A percentile compares a stretch with the other conserved stretches of the same genome.
phyloP scores from a whole-genome alignment of 768 basidiomycete species.

The Cantharellus cinnabarinus region DNA sequence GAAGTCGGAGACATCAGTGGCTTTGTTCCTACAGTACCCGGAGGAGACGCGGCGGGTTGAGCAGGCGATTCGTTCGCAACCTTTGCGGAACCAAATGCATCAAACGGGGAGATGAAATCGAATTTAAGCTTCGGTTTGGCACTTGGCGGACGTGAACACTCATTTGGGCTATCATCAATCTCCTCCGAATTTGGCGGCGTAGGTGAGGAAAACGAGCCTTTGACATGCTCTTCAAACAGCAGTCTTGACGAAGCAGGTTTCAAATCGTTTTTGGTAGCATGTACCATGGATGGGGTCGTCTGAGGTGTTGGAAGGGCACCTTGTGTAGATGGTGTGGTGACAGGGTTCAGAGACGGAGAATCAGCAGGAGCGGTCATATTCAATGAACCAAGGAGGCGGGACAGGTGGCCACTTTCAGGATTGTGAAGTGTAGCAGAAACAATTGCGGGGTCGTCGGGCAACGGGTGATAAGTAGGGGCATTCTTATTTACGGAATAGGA shows the following conservation, averaged over 20 bases:
- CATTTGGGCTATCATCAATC: too few species aligned
- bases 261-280: not conserved
- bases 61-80: not conserved
- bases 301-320: not conserved
- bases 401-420: not conserved
- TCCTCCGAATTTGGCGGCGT: not conserved
- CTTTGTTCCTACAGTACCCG: not conserved
- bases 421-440: not conserved
- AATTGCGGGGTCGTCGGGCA: not conserved
- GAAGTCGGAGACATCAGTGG: not conserved
- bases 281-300: not conserved
- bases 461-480: not conserved
- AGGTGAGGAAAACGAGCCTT: not conserved
- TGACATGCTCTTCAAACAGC: not conserved
- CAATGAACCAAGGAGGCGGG: not conserved
- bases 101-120: constrained; percentile 9
- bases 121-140: constrained; percentile 4
- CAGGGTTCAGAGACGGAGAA: not conserved
- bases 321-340: not conserved
- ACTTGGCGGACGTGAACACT: not conserved
- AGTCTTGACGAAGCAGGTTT: not conserved
- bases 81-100: constrained; percentile 2
- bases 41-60: not conserved
- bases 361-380: not conserved
- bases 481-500: not conserved